phyloP scores from a whole-genome alignment of 1,284 basidiomycete genomes.

The Ustilago vetiveriae region DNA sequence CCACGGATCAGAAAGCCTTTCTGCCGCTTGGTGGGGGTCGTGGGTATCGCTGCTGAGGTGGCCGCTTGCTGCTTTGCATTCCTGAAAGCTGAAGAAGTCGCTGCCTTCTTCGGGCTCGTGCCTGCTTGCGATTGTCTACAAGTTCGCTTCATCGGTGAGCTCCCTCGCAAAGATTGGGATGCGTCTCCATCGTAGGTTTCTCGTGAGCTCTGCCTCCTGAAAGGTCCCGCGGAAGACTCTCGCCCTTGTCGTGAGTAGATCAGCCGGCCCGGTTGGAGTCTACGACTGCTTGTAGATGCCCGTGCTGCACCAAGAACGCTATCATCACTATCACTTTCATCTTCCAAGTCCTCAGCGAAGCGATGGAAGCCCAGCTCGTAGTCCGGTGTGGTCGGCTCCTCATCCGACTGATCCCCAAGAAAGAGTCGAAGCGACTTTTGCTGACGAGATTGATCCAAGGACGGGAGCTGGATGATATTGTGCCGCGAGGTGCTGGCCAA shows the following conservation, averaged over 20 bases:
- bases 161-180: background rate
- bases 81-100: conserved; percentile 4
- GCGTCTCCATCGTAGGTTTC: conserved; percentile 12
- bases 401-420: conserved; percentile 37
- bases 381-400: conserved; percentile 11
- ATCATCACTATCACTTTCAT: conserved; percentile 8
- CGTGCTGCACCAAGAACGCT: background rate
- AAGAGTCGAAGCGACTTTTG: conserved; percentile 47
- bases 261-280: conserved; percentile 16
- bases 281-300: conserved; percentile 3
- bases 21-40: conserved; percentile 31
- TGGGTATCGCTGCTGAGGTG: conserved; percentile 14
- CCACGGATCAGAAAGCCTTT: conserved; percentile 46
- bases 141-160: background rate
- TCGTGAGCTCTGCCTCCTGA: background rate
- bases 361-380: conserved; percentile 4
- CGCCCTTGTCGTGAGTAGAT: background rate
- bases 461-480: conserved; percentile 31
- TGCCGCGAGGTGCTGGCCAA: conserved; percentile 46
- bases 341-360: conserved; percentile 1
- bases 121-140: background rate
- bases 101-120: conserved; percentile 14
- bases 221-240: conserved; percentile 1
- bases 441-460: conserved; percentile 1
- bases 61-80: conserved; percentile 23